Evolutionary conservation across 2,329 filamentous ascomycete genomes (phyloP).

Genomic region (Fusarium gaditjirri): DNA sequence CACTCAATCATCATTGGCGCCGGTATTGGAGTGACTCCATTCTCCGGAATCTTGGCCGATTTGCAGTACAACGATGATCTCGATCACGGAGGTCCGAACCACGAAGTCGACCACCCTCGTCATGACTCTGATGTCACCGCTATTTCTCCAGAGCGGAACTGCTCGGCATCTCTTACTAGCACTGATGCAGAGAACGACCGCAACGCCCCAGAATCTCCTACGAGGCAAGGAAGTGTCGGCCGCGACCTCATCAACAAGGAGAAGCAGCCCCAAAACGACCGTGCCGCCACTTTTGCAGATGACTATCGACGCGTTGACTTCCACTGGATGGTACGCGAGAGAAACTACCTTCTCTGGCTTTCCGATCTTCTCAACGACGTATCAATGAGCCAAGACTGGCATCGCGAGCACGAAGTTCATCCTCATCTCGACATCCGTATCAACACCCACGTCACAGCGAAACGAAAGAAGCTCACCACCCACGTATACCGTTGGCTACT

Average conservation of each 20-base stretch:
- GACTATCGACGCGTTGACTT: conserved; percentile 65
- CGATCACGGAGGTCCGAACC: conserved; percentile 44
- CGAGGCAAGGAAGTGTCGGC: background rate
- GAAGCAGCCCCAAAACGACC: conserved; percentile 26
- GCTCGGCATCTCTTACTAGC: background rate
- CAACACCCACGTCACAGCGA: conserved; percentile 66
- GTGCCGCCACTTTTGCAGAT: conserved; percentile 45
- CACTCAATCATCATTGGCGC: conserved; percentile 66
- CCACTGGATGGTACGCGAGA: conserved; percentile 69
- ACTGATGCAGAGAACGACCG: background rate
- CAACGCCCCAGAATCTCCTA: background rate
- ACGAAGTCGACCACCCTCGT: background rate
- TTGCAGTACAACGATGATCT: conserved; percentile 60
- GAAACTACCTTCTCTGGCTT: conserved; percentile 67
- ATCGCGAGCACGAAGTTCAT: conserved; percentile 50
- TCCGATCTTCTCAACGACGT: conserved; percentile 65
- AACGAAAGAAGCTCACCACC: conserved; percentile 61
- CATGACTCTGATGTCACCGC: conserved; percentile 19
- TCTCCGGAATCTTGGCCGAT: conserved; percentile 66
- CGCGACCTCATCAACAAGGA: conserved; percentile 20
- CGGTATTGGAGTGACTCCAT: conserved; percentile 68
- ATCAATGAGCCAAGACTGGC: conserved; percentile 51
- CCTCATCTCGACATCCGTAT: conserved; percentile 63
- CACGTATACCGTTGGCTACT: conserved; percentile 67
- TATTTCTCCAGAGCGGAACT: background rate